Conservation (phyloP, 2,329 filamentous ascomycete genomes). For the Colletotrichum salicis region DNA sequence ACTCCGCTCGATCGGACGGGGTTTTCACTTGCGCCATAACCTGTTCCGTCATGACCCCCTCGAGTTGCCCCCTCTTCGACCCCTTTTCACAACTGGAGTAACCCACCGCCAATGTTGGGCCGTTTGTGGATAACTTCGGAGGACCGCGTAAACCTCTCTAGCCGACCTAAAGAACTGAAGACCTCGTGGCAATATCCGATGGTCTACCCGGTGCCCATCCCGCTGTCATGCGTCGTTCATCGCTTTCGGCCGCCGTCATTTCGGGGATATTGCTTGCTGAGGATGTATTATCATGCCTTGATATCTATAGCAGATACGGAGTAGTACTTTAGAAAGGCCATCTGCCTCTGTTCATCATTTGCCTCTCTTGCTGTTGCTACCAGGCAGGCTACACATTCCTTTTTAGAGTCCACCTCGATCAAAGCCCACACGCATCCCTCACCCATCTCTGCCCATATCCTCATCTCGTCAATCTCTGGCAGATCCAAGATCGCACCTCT, state of each 20-base stretch:
- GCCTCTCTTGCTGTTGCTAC: not conserved
- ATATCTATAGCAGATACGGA: not conserved
- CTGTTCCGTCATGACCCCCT: not conserved
- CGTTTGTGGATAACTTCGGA: conserved; percentile 22
- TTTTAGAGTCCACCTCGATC: not conserved
- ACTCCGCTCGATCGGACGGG: not conserved
- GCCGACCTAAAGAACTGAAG: not conserved
- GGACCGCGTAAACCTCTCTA: not conserved
- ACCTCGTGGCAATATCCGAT: conserved; percentile 17
- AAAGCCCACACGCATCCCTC: not conserved
- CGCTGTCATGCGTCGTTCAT: not conserved
- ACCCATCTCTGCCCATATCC: not conserved
- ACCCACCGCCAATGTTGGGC: conserved; percentile 24
- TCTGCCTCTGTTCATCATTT: conserved; percentile 13
- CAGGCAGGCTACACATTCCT: conserved; percentile 17
- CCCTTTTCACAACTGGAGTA: not conserved
- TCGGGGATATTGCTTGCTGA: conserved; percentile 25
- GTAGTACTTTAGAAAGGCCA: conserved; percentile 27
- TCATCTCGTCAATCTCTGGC: conserved; percentile 10
- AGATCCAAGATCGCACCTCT: conserved; percentile 10
- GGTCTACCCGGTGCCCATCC: not conserved
- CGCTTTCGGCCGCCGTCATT: conserved; percentile 5
- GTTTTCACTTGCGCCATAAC: not conserved
- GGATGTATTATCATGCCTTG: conserved; percentile 8
- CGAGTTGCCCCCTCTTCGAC: not conserved